phyloP scores from a whole-genome alignment of 345 rosid genomes.

The Conringia planisiliqua region DNA sequence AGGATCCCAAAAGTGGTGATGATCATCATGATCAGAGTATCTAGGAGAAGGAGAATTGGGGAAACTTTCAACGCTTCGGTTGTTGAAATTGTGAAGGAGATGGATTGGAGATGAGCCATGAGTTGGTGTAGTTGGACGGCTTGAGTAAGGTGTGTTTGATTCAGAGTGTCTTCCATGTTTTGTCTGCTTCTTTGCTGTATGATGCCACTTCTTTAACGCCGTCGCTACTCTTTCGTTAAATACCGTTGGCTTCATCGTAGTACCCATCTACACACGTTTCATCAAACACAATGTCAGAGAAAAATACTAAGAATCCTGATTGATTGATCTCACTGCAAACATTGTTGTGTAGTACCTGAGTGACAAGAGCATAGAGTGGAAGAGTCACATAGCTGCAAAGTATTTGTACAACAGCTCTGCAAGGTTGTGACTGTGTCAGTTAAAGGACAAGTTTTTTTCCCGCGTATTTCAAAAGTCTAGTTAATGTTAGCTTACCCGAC shows the following conservation, averaged over 20 bases:
- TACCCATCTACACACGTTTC: conserved; percentile 65
- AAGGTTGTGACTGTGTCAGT: conserved; percentile 1
- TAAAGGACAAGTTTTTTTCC: background rate
- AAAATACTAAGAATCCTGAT: background rate
- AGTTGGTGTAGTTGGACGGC: conserved; percentile 68
- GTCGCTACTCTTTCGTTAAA: conserved; percentile 73
- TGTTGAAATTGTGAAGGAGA: conserved; percentile 48
- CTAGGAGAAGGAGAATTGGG: conserved; percentile 40
- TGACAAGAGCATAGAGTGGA: conserved; percentile 93
- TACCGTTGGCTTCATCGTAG: conserved; percentile 76
- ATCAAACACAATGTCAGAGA: background rate
- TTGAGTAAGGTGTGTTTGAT: conserved; percentile 51
- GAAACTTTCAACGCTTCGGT: conserved; percentile 47
- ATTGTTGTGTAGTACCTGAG: conserved; percentile 52
- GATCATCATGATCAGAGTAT: conserved; percentile 29
- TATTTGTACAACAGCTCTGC: conserved; percentile 71
- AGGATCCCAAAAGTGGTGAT: conserved; percentile 44
- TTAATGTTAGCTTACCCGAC: conserved; percentile 57
- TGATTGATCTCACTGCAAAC: background rate
- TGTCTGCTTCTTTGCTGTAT: conserved; percentile 51
- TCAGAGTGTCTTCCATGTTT: conserved; percentile 54
- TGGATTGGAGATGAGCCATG: conserved; percentile 70
- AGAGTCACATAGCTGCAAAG: conserved; percentile 94
- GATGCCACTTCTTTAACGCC: conserved; percentile 80
- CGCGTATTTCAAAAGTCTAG: background rate